These are phyloP conservation scores for Sporisorium iseilematis-ciliati DNA, from an alignment of 1,284 basidiomycete genomes.

Conservation along the genomic window DNA sequence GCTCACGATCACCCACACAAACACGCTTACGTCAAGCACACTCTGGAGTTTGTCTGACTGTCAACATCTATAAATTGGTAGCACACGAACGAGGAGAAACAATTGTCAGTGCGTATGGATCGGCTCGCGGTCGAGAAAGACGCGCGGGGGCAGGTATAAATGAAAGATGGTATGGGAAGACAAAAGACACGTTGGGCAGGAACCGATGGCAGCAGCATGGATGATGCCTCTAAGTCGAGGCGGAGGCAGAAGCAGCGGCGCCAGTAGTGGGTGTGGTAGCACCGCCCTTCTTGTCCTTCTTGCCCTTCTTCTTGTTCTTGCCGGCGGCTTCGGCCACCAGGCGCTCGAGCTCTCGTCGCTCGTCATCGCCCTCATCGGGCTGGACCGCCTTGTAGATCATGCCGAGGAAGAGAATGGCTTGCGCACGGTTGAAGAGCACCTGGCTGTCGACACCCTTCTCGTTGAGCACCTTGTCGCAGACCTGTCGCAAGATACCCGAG, in stretches of 20 bases:
- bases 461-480: constrained; percentile 67
- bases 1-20: not conserved
- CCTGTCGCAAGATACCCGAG: constrained; percentile 61
- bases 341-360: constrained; percentile 68
- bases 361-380: constrained; percentile 67
- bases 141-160: constrained; percentile 34
- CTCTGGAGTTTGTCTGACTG: not conserved
- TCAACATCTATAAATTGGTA: not conserved
- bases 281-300: constrained; percentile 47
- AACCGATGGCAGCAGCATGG: no score
- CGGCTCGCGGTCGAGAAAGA: not conserved
- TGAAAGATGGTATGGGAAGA: constrained; percentile 22
- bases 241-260: constrained; percentile 23
- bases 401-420: constrained; percentile 64
- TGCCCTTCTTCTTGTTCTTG: constrained; percentile 70
- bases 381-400: constrained; percentile 67
- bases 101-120: not conserved
- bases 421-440: constrained; percentile 64
- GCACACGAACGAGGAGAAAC: not conserved
- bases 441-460: constrained; percentile 67
- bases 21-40: not conserved
- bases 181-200: no score
- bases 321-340: constrained; percentile 71
- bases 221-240: constrained; percentile 5
- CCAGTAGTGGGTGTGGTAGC: constrained; percentile 17